A percentile compares a stretch with the other conserved stretches of the same genome.
phyloP scores from a whole-genome alignment of 2,329 filamentous ascomycete species.

The Cephalotrichum gorgonifer region DNA sequence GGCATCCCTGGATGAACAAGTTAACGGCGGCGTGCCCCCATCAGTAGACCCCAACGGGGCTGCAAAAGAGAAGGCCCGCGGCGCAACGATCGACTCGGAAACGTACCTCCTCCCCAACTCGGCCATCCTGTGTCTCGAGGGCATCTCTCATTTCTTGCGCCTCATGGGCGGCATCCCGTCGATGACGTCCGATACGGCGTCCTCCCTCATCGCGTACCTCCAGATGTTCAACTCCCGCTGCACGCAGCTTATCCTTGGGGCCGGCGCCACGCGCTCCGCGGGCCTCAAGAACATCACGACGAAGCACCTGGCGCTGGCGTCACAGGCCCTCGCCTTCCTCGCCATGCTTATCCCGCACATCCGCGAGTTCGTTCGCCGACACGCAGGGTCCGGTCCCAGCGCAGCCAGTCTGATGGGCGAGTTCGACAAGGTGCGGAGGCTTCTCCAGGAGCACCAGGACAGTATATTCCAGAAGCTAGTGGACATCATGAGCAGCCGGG shows the following conservation, averaged over 20 bases:
- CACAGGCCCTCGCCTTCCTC: slow-evolving; percentile 80
- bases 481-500: slow-evolving; percentile 79
- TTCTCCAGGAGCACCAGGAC: slow-evolving; percentile 81
- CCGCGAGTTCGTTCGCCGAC: slow-evolving; percentile 80
- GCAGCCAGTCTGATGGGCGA: slow-evolving; percentile 60
- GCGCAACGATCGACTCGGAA: slow-evolving; percentile 73
- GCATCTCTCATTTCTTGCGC: slow-evolving; percentile 73
- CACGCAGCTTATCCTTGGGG: slow-evolving; percentile 91
- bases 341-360: slow-evolving; percentile 81
- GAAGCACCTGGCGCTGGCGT: slow-evolving; percentile 85
- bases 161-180: slow-evolving; percentile 78
- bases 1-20: slow-evolving; percentile 28
- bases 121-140: slow-evolving; percentile 68
- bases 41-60: slow-evolving; percentile 35
- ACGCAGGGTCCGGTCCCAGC: slow-evolving; percentile 43
- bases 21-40: slow-evolving; percentile 10
- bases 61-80: slow-evolving; percentile 54
- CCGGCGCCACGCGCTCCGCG: slow-evolving; percentile 78
- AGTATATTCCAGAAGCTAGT: slow-evolving; percentile 88
- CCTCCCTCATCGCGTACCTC: slow-evolving; percentile 72
- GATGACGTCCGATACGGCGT: slow-evolving; percentile 75
- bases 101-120: slow-evolving; percentile 79
- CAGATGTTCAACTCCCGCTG: slow-evolving; percentile 93
- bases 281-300: slow-evolving; percentile 95
- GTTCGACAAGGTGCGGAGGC: slow-evolving; percentile 76